Conservation (phyloP, 306 rosid genomes). For the Corylus heterophylla region DNA sequence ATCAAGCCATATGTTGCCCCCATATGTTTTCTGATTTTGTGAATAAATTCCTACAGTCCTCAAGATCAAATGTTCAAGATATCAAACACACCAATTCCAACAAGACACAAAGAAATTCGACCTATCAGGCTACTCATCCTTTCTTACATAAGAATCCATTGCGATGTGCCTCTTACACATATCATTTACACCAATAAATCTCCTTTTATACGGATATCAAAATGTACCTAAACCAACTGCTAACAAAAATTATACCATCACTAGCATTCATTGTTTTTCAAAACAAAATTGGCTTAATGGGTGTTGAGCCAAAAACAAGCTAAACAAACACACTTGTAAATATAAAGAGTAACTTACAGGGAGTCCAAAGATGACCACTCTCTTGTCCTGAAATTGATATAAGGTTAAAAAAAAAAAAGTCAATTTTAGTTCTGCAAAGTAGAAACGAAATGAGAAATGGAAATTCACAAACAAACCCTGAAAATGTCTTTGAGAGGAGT, state of each 20-base stretch:
- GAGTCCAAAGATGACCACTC: conserved; percentile 89
- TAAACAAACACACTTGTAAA: background rate
- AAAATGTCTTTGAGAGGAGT: conserved; percentile 79
- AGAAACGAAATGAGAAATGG: background rate
- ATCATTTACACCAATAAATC: background rate
- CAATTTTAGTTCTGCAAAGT: background rate
- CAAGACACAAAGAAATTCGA: background rate
- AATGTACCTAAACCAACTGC: background rate
- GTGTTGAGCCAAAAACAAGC: background rate
- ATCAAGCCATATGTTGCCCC: background rate
- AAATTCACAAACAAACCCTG: conserved; percentile 42
- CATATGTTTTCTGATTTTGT: background rate
- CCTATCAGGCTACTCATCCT: background rate
- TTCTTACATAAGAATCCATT: background rate
- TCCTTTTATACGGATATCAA: background rate
- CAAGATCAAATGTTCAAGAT: background rate
- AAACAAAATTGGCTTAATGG: background rate
- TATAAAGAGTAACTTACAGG: conserved; percentile 59
- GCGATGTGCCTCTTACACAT: background rate
- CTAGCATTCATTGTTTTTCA: background rate
- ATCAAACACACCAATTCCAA: background rate
- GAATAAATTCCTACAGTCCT: background rate
- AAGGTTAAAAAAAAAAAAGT: background rate
- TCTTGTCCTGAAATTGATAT: conserved; percentile 64
- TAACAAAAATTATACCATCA: background rate